phyloP scores from a whole-genome alignment of 2,329 filamentous ascomycete species.

The Davidsoniella australis region DNA sequence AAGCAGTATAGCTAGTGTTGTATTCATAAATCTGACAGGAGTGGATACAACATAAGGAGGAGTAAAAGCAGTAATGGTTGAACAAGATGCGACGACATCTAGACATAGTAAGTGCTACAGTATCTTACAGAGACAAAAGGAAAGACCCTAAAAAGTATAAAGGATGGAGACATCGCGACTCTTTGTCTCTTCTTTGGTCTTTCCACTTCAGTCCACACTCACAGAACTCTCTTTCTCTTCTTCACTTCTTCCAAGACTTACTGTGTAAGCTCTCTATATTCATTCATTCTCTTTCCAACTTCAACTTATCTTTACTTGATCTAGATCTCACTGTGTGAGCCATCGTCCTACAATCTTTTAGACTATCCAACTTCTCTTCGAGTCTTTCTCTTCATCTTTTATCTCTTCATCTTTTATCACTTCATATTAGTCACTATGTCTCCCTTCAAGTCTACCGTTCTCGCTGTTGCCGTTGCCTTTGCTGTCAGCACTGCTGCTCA shows the following conservation, averaged over 20 bases:
- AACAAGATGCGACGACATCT: no score
- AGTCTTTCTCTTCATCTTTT: neutral
- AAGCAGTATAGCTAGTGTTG: no score
- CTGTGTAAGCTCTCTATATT: constrained; percentile 6
- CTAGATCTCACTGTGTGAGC: constrained; percentile 3
- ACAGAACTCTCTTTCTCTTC: constrained; percentile 4
- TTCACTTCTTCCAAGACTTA: constrained; percentile 5
- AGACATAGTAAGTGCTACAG: no score
- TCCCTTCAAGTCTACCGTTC: constrained; percentile 8
- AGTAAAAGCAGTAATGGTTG: no score
- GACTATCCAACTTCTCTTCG: neutral
- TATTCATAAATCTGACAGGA: no score
- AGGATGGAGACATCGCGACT: neutral
- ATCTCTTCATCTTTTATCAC: no score
- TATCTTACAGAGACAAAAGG: no score
- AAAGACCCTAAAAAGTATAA: neutral
- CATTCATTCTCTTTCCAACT: neutral
- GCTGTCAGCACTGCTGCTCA: constrained; percentile 3
- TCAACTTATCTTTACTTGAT: neutral
- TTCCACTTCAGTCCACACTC: constrained; percentile 4
- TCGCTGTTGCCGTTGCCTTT: constrained; percentile 4
- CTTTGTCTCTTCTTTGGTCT: neutral
- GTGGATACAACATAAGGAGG: no score
- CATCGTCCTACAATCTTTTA: neutral
- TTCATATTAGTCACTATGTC: neutral